These are phyloP conservation scores for Punica granatum DNA, from an alignment of 345 rosid species.

Conservation along the genomic window DNA sequence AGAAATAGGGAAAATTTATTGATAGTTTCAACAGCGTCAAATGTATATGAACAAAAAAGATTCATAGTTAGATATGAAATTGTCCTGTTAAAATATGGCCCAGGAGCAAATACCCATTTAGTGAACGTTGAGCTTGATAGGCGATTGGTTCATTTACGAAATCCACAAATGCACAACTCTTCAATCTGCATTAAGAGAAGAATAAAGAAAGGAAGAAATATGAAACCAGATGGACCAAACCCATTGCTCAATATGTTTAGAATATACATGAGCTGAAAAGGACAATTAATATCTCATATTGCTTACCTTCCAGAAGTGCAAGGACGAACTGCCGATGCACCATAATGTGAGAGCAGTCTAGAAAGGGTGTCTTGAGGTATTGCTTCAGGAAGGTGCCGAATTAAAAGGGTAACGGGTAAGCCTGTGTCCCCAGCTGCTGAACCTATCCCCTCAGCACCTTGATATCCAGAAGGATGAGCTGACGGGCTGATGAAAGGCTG, in stretches of 20 bases:
- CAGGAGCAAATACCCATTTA: constrained; percentile 56
- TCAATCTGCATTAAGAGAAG: constrained; percentile 35
- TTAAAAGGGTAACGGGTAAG: constrained; percentile 33
- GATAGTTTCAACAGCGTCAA: constrained; percentile 2
- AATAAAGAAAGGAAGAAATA: background rate
- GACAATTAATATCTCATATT: background rate
- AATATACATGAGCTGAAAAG: background rate
- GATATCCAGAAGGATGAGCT: constrained; percentile 8
- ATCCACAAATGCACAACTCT: constrained; percentile 84
- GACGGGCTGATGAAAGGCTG: constrained; percentile 5
- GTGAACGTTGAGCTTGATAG: constrained; percentile 69
- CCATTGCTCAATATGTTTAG: background rate
- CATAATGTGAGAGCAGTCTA: constrained; percentile 75
- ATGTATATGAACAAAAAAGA: background rate
- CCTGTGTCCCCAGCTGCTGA: constrained; percentile 8
- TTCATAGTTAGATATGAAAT: background rate
- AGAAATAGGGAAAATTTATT: background rate
- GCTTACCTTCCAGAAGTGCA: constrained; percentile 62
- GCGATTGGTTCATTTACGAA: constrained; percentile 65
- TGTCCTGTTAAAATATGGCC: background rate
- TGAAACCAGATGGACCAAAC: background rate
- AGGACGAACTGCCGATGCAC: constrained; percentile 76
- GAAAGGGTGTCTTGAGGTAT: constrained; percentile 64
- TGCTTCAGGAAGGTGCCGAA: constrained; percentile 80
- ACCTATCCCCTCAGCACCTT: constrained; percentile 3